Base-by-base conservation (phyloP, 2,329 filamentous ascomycete species). In the Colletotrichum orchidophilum region DNA sequence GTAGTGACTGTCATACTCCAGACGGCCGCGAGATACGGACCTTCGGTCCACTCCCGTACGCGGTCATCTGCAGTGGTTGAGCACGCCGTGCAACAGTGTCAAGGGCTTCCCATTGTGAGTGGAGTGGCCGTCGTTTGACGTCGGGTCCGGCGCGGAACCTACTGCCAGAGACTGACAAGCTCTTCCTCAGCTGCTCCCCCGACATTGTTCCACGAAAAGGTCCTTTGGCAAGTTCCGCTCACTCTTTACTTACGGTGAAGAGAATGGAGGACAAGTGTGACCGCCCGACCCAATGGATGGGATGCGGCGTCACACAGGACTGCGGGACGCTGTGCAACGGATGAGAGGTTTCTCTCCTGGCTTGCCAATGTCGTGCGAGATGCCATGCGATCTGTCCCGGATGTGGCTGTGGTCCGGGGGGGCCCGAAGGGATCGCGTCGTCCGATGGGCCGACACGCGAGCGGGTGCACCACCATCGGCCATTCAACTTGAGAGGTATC, bases 261-360 rank as follows among this genome's bases (percentile, higher is more conserved):
- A 29, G 21, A 18, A 27, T 4, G 27, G 29, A 11, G 21, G 49
- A 33, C 49, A 54, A 26, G 42, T 54, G 52, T 49, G 42, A 24
- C 33, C n/a, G 18, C 42, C 39, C 13, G 24, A 49, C 64, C 64
- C 53, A 53, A 81, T 82, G 81, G 81, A 82, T 57, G 81, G 82
- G 27, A 78, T 83, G 35, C 80, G 80, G 61, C 78, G 80, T 52
- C 83, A 78, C 73, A 80, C 60, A 29, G 27, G 63, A 75, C 72
- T 84, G 83, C 74, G 77, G 78, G 64, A 76, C 83, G 21, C 49
- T 84, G 83, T 75, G 78, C 81, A 69, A 81, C 78, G 80, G 58
- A 79, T 84, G 69, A 82, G 85, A 78, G 86, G 85, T 29, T 26
- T 63, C 9, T 12, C n/a, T 24, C 12, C 8, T 3, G 18, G 39